phyloP scores from a whole-genome alignment of 2,329 filamentous ascomycete species.

The Aspergillus bombycis region DNA sequence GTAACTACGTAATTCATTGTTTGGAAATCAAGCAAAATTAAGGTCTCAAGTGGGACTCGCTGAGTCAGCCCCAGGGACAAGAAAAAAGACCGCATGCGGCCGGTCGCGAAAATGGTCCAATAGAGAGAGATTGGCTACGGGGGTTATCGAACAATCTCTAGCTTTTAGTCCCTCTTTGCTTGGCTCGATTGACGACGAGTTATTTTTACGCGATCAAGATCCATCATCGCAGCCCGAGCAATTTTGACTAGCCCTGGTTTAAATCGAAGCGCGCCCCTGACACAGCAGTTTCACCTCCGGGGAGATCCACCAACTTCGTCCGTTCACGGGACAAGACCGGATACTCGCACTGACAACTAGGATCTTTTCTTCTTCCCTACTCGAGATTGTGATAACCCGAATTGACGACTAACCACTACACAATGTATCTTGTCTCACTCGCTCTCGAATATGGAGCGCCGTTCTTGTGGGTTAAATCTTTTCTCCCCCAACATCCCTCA shows the following conservation, averaged over 20 bases:
- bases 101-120: not conserved
- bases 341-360: not conserved
- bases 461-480: conserved; percentile 46
- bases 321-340: not conserved
- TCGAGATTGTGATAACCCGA: not conserved
- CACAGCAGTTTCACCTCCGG: not conserved
- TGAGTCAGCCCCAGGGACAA: conserved; percentile 20
- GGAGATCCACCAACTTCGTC: conserved; percentile 9
- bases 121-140: not conserved
- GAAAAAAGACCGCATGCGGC: conserved; percentile 13
- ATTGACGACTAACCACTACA: conserved; percentile 13
- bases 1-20: too few species aligned
- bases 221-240: not conserved
- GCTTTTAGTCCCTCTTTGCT: not conserved
- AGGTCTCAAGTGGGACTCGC: conserved; percentile 1
- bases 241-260: not conserved
- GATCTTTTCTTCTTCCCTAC: not conserved
- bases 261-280: not conserved
- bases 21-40: not conserved
- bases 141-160: not conserved
- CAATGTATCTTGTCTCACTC: conserved; percentile 44
- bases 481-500: not conserved
- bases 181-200: not conserved
- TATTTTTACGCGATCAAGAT: not conserved
- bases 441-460: conserved; percentile 52